These are phyloP conservation scores for Cerrena zonata DNA, from an alignment of 1,284 basidiomycete species.

Conservation along the genomic window DNA sequence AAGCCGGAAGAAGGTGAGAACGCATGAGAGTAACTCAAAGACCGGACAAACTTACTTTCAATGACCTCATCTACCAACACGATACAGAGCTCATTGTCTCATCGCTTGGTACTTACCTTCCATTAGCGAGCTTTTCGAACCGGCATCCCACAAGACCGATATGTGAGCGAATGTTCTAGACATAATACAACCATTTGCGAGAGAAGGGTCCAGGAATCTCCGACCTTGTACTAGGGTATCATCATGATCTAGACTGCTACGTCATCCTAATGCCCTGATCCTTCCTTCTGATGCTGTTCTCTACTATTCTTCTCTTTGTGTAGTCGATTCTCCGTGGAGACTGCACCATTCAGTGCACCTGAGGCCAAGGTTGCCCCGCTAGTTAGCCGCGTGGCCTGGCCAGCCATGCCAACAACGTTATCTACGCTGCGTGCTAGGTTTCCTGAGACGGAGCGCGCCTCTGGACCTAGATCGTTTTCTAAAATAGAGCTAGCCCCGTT, in stretches of 20 bases:
- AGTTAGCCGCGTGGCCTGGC: constrained; percentile 17
- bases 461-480: constrained; percentile 19
- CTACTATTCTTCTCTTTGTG: constrained; percentile 10
- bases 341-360: constrained; percentile 13
- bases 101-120: too few species aligned
- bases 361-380: constrained; percentile 15
- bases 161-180: too few species aligned
- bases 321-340: constrained; percentile 13
- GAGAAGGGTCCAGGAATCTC: too few species aligned
- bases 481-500: constrained; percentile 15
- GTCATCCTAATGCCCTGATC: constrained; percentile 14
- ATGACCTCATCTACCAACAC: too few species aligned
- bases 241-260: constrained; percentile 8
- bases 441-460: constrained; percentile 17
- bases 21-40: too few species aligned
- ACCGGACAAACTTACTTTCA: too few species aligned
- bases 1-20: too few species aligned
- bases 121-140: too few species aligned
- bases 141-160: too few species aligned
- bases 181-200: too few species aligned
- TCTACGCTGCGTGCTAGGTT: constrained; percentile 10
- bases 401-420: constrained; percentile 12
- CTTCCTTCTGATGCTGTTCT: constrained; percentile 8
- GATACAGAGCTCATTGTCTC: too few species aligned
- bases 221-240: too few species aligned